Evolutionary conservation across 768 basidiomycete species (phyloP), one percentile per base, ranked within the genome.

Genomic region (Naganishia vaughanmartiniae): DNA sequence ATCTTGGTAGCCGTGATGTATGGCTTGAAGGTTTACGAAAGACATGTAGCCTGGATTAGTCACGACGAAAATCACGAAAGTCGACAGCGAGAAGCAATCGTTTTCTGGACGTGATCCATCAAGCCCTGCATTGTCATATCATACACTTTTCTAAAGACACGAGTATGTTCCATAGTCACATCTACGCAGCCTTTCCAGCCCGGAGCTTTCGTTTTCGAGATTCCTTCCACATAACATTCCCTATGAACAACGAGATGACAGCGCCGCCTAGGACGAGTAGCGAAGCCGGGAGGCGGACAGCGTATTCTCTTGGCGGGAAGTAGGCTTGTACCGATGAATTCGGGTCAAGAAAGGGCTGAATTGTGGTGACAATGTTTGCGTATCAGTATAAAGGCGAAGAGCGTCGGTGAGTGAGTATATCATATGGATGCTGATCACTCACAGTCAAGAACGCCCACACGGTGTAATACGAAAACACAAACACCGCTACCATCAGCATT

Each of bases 231-330:
- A 91, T 83, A 5, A 92, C 92, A 12, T 81, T 84, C 4, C 89
- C 90, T n/a, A 95, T 82, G 81, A 96, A 92, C 46, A 85, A 76
- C 14, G 90, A 91, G 48, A 97, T 89, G 14, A 85, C 88, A n/a
- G 88, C 84, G 45, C 96, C 82, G 7, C 93, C 94, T 11, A 90
- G 77, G 6, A 93, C 84, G 10, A 98, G 86, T 60, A 94, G 83
- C 80, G 92, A 86, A 2, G 90, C 89, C 46, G 94, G 93, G 55
- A 97, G 80, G 24, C 90, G 87, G 60, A 97, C 84, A 12, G 92
- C 94, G 92, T 93, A 97, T 84, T 96, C 92, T 58, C 94, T 85
- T 6, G 90, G 79, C 0, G 92, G 95, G 80, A 98, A 97, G 82
- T 87, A 88, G 53, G 77, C 74, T 73, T 93, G 91, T 34, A 95